Conservation (phyloP, 805 yeast genomes). For the Nakazawaea sp. region DNA sequence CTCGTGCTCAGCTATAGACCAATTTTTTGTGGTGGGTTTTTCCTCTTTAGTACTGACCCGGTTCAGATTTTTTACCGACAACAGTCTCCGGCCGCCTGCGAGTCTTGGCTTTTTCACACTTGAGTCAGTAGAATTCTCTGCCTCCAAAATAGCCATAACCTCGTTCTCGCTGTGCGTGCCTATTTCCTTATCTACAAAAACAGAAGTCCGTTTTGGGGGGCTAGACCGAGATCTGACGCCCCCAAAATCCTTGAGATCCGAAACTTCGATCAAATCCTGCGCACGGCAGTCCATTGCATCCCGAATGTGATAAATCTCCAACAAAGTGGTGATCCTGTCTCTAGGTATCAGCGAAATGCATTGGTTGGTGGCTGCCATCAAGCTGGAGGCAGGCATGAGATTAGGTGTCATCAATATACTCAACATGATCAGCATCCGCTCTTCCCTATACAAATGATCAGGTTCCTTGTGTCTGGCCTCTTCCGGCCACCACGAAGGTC, state of each 20-base stretch:
- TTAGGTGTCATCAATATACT: conserved; percentile 23
- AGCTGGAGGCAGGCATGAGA: not conserved
- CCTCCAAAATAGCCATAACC: no score
- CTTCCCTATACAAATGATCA: conserved; percentile 58
- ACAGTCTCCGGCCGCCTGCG: no score
- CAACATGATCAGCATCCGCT: conserved; percentile 44
- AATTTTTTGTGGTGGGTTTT: no score
- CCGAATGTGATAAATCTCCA: conserved; percentile 5
- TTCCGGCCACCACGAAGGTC: conserved; percentile 71
- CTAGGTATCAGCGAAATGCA: not conserved
- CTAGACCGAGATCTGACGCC: no score
- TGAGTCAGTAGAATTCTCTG: no score
- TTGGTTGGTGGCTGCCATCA: not conserved
- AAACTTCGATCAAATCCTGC: not conserved
- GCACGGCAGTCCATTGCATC: not conserved
- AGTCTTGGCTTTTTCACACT: no score
- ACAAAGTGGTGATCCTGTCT: not conserved
- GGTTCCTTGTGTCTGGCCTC: conserved; percentile 60
- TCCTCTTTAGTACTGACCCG: no score
- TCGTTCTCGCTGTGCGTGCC: no score
- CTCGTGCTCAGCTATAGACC: no score
- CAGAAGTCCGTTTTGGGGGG: no score
- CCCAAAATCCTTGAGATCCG: not conserved
- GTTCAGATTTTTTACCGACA: no score
- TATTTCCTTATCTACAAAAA: no score